Conservation (phyloP, 805 yeast genomes). For the Candida parachauliodes region DNA sequence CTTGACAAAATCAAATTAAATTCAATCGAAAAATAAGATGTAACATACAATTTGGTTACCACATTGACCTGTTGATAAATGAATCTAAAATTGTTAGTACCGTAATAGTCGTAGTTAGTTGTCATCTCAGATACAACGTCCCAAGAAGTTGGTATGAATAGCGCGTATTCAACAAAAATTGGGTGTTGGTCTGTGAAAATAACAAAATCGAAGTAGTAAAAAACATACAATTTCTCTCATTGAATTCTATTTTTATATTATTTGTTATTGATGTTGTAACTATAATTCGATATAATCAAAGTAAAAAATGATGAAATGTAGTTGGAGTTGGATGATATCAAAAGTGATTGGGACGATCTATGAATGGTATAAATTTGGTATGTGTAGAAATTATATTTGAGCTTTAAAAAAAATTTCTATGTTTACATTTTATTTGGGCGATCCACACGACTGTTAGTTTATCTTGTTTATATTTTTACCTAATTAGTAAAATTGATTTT, state of each 20-base stretch:
- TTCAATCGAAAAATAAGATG: neutral
- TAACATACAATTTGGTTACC: constrained; percentile 88
- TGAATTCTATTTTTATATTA: neutral
- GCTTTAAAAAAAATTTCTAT: neutral
- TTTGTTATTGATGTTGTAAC: too few relatives aligned
- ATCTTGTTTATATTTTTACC: constrained; percentile 5
- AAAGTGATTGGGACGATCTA: neutral
- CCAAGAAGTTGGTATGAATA: too few relatives aligned
- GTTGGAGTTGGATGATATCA: neutral
- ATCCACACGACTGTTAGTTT: neutral
- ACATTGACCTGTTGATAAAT: constrained; percentile 96
- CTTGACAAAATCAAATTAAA: neutral
- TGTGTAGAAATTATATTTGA: neutral
- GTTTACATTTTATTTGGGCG: neutral
- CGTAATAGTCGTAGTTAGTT: too few relatives aligned
- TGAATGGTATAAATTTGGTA: neutral
- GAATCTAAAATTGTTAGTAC: constrained; percentile 55
- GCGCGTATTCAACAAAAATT: constrained; percentile 1
- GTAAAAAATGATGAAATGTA: neutral
- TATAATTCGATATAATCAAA: too few relatives aligned
- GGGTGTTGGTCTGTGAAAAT: constrained; percentile 1
- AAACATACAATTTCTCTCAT: constrained; percentile 25
- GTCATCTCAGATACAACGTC: too few relatives aligned
- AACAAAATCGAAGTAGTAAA: neutral
- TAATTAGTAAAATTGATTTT: constrained; percentile 1